Evolutionary conservation across 2,329 filamentous ascomycete species (phyloP), one percentile per base, ranked within the genome.

Genomic region (Hypoxylon rubiginosum): DNA sequence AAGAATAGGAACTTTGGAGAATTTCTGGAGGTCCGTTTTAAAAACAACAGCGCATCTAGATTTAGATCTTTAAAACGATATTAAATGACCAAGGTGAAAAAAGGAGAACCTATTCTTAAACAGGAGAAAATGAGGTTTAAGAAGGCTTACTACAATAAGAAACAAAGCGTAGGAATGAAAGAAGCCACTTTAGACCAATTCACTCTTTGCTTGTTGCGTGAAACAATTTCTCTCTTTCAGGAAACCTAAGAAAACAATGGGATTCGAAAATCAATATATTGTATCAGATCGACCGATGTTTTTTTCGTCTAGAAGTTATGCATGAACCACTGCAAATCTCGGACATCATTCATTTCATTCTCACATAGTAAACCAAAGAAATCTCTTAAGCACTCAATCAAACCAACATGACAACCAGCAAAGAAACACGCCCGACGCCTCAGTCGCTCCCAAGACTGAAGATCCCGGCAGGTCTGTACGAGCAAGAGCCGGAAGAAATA

Each of bases 401-500:
- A 17, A 17, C 46, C 46, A 51, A 50, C 13, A 67, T 62, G 63
- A 34, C 56, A 10, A n/a, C 24, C 24, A 28, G 9, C 17, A 49
- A 32, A 21, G 17, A 3, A 41, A 57, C 39, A n/a, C 64, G 66
- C 9, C 63, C 49, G 4, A 67, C 66, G 5, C 64, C 55, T 1
- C 55, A 67, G 19, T 55, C 54, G 1, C 64, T 69, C 11, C 67
- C 64, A 1, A 50, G 13, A 10, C 61, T 69, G 10, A 48, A 1
- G 4, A 67, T 69, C 15, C 67, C 67, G 8, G 5, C 7, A 2
- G 3, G 17, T 1, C 46, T 45, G 4, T 24, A 41, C 32, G 24
- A 48, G 19, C 9, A 32, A 1, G 43, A 54, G 17, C 67, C 67
- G 7, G 64, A 69, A n/a, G 67, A 69, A 36, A 69, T 69, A n/a